Conservation (phyloP, 192 early-diverging fungal species). For the Phycomyces blakesleeanus region DNA sequence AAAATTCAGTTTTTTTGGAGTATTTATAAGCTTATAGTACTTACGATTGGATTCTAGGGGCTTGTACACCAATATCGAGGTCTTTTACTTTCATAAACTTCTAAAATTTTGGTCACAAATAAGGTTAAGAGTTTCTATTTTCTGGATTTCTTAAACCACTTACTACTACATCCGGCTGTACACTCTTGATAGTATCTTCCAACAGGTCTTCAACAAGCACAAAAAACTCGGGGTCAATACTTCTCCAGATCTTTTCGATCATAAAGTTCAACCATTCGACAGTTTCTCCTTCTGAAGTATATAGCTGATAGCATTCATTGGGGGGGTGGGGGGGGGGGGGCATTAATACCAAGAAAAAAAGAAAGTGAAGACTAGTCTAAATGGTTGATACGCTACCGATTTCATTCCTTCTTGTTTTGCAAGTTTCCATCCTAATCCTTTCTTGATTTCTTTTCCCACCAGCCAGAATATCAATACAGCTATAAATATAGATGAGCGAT, state of each 20-base stretch:
- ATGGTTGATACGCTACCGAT: no score
- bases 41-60: conserved; percentile 25
- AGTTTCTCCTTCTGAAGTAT: conserved; percentile 23
- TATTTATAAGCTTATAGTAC: not conserved
- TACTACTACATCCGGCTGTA: conserved; percentile 17
- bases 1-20: no score
- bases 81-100: conserved; percentile 30
- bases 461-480: conserved; percentile 12
- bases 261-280: conserved; percentile 32
- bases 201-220: conserved; percentile 24
- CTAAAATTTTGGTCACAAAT: not conserved
- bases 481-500: not conserved
- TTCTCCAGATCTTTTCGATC: conserved; percentile 28
- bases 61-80: conserved; percentile 32
- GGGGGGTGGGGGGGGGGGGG: no score
- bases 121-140: not conserved
- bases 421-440: conserved; percentile 26
- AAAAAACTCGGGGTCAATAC: conserved; percentile 29
- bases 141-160: no score
- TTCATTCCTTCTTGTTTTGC: conserved; percentile 17
- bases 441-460: conserved; percentile 13
- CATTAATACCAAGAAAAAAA: no score
- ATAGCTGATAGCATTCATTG: no score
- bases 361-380: no score
- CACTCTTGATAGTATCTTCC: conserved; percentile 18